phyloP scores from a whole-genome alignment of 495 filamentous ascomycete species.

The Haplographium delicatum region DNA sequence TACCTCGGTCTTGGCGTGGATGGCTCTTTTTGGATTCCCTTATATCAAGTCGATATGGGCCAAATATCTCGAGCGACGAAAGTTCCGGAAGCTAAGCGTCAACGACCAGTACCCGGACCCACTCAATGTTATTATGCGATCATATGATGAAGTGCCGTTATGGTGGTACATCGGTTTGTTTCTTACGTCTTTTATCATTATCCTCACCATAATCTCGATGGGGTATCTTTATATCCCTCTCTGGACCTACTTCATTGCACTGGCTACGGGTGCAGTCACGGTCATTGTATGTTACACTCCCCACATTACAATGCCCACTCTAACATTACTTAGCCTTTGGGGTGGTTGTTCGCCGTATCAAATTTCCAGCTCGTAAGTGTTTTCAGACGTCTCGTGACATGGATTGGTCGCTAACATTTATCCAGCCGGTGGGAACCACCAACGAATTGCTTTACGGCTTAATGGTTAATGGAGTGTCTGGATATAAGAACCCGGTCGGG shows the following conservation, averaged over 20 bases:
- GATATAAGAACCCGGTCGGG: constrained; percentile 46
- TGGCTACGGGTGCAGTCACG: constrained; percentile 43
- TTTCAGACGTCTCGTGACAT: too few species aligned
- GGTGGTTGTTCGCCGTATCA: constrained; percentile 51
- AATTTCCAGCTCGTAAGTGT: constrained; percentile 44
- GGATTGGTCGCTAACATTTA: too few species aligned
- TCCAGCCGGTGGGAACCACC: constrained; percentile 41
- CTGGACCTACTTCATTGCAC: constrained; percentile 50
- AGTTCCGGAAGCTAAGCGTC: constrained; percentile 31
- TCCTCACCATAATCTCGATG: constrained; percentile 40
- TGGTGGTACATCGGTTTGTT: constrained; percentile 52
- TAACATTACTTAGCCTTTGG: constrained; percentile 32
- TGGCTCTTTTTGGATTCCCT: constrained; percentile 46
- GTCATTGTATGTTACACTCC: constrained; percentile 28
- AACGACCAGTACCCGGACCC: constrained; percentile 50
- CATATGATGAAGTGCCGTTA: constrained; percentile 49
- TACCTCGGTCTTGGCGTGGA: constrained; percentile 50
- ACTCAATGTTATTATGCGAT: constrained; percentile 48
- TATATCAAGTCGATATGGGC: constrained; percentile 37
- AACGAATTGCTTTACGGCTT: constrained; percentile 53
- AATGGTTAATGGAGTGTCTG: constrained; percentile 45
- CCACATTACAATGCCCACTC: background rate
- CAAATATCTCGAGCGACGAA: constrained; percentile 33
- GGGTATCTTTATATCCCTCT: constrained; percentile 51
- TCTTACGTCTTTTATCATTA: constrained; percentile 37